Base-by-base conservation (phyloP, 1,139 yeast species). In the Taiozyma sp. region DNA sequence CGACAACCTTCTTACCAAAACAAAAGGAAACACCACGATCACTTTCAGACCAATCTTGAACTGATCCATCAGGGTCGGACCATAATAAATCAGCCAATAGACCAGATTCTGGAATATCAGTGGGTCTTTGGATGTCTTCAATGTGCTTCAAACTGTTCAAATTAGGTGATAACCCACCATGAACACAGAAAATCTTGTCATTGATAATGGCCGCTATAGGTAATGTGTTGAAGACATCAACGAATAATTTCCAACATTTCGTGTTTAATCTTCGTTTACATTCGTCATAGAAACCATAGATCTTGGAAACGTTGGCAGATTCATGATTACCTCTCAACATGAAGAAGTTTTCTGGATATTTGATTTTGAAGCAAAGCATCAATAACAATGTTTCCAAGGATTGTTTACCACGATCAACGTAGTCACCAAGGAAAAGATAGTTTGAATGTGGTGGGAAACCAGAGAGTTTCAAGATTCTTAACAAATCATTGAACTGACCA, bases 151-250 rank as follows among this genome's bases (percentile, higher is more conserved):
- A 71, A 56, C 79, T 77, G 19, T 73, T 73, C 58, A 88, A 74
- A 50, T 82, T 83, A 3, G 96, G 96, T 0, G 95, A 87, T 45
- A 88, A 74, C 4, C 96, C 96, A 35, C 96, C 96, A 69, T 88
- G 96, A 51, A 88, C 88, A 70, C 96, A 88, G 60, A 88, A 88
- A 43, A 88, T 87, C 65, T 85, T 85, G 58, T 88, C 91, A 48
- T 87, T 88, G 60, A 88, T 84, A 5, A 88, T 81, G 5, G 96
- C 96, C 7, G 96, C 96, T 51, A 88, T 81, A 1, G 96, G 96
- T 57, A 88, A 72, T 13, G 90, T 83, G 67, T 88, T 88, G 74
- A 88, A 88, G 3, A 85, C 95, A 66, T 88, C 96, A 53, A 88
- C 78, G 59, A 87, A 82, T 50, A 69, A 65, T 64, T 85, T 88